A percentile compares a stretch with the other conserved stretches of the same genome.
phyloP scores from a whole-genome alignment of 352 stramenopile genomes.

The Phytophthora rubi region DNA sequence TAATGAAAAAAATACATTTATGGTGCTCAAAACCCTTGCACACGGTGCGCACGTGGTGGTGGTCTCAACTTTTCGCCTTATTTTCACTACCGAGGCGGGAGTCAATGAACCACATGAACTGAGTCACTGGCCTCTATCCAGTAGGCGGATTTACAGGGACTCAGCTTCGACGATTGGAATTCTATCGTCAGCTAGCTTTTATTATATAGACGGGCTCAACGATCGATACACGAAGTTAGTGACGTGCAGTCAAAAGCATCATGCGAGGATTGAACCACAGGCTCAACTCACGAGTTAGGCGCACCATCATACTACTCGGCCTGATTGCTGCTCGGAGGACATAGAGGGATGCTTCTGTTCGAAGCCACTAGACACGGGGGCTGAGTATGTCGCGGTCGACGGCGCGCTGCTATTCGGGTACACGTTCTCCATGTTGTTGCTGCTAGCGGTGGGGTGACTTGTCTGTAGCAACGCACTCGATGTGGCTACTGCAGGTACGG shows the following conservation, averaged over 20 bases:
- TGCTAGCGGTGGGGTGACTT: conserved; percentile 16
- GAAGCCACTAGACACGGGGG: conserved; percentile 24
- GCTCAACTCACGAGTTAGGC: conserved; percentile 34
- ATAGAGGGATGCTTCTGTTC: conserved; percentile 29
- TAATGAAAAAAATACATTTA: no score
- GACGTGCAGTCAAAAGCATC: conserved; percentile 26
- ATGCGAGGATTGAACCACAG: conserved; percentile 16
- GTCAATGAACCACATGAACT: not conserved
- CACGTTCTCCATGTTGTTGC: conserved; percentile 55
- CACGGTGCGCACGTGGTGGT: conserved; percentile 55
- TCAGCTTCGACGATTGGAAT: conserved; percentile 29
- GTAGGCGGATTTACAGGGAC: conserved; percentile 57
- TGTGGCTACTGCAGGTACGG: conserved; percentile 16
- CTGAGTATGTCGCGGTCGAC: conserved; percentile 28
- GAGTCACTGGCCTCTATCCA: conserved; percentile 41
- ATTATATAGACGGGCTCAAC: conserved; percentile 36
- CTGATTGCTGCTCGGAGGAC: conserved; percentile 35
- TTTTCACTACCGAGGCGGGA: conserved; percentile 67
- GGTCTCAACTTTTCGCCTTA: conserved; percentile 85
- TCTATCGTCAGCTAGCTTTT: conserved; percentile 39
- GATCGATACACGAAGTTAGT: conserved; percentile 22
- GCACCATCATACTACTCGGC: conserved; percentile 61
- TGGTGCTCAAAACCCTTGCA: conserved; percentile 32
- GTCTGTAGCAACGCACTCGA: conserved; percentile 20
- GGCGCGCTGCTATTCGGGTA: conserved; percentile 46